Percentiles rank a stretch among this genome's conserved stretches.
Evolutionary conservation across 2,329 filamentous ascomycete genomes (phyloP).

Genomic region (Claviceps sorghi): DNA sequence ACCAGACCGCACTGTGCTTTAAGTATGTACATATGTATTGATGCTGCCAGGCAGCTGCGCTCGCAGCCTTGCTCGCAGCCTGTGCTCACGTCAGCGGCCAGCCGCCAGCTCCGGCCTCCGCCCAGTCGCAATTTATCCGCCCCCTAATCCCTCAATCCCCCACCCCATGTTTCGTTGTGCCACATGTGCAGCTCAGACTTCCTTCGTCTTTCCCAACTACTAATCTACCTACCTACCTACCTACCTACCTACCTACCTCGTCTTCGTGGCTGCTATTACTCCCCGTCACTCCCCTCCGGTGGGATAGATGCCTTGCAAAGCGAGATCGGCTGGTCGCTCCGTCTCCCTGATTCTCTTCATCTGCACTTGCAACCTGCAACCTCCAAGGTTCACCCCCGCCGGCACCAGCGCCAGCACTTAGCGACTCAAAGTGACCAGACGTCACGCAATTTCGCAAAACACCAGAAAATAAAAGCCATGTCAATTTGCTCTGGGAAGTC

Average conservation of each 20-base stretch:
- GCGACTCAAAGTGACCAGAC: background rate
- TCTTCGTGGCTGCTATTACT: background rate
- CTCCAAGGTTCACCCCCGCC: background rate
- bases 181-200: background rate
- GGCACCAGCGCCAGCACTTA: too few species aligned
- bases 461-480: background rate
- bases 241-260: too few species aligned
- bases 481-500: background rate
- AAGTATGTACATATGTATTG: too few species aligned
- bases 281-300: background rate
- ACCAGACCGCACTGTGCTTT: too few species aligned
- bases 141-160: background rate
- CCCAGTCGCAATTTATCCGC: background rate
- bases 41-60: too few species aligned
- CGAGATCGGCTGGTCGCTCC: background rate
- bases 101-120: too few species aligned
- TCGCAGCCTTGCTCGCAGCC: too few species aligned
- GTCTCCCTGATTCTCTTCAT: background rate
- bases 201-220: too few species aligned
- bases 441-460: background rate
- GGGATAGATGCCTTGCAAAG: conserved; percentile 1
- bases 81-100: too few species aligned
- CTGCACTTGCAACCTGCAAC: background rate
- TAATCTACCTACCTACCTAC: too few species aligned
- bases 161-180: background rate